Conservation (phyloP, 1,139 yeast species). For the Protomyces arabidopsidicola region DNA sequence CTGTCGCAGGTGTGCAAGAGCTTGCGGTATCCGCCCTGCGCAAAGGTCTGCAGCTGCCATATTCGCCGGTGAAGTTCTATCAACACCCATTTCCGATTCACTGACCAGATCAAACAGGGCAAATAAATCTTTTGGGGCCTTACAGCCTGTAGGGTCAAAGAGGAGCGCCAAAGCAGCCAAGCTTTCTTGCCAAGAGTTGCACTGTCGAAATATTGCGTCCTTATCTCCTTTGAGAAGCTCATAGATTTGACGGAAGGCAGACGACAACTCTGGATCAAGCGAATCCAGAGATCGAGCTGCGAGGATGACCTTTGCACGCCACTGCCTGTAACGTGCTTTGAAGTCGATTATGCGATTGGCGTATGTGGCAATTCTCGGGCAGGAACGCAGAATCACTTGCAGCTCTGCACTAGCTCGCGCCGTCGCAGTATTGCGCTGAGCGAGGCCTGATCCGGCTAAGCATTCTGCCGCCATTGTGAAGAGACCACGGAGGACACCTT, state of each 20-base stretch:
- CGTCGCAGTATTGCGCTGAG: constrained; percentile 27
- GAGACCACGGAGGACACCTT: constrained; percentile 59
- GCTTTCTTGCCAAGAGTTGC: constrained; percentile 68
- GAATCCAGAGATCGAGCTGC: constrained; percentile 28
- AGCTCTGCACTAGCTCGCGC: constrained; percentile 26
- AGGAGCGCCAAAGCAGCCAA: constrained; percentile 57
- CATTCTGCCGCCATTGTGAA: constrained; percentile 48
- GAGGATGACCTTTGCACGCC: constrained; percentile 33
- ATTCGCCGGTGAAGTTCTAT: constrained; percentile 50
- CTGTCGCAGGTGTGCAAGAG: constrained; percentile 53
- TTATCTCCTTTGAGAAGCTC: constrained; percentile 49
- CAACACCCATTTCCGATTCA: constrained; percentile 40
- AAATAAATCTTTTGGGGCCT: constrained; percentile 44
- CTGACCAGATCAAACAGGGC: constrained; percentile 37
- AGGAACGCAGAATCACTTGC: constrained; percentile 29
- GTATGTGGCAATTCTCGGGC: constrained; percentile 30
- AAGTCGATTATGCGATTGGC: constrained; percentile 11
- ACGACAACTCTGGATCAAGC: constrained; percentile 18
- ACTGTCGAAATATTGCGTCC: constrained; percentile 49
- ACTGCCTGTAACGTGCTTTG: constrained; percentile 29
- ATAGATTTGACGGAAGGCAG: constrained; percentile 31
- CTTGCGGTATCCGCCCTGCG: constrained; percentile 47
- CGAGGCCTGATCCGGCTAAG: constrained; percentile 30
- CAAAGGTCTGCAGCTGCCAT: constrained; percentile 57
- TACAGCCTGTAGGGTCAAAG: constrained; percentile 53